Base-by-base conservation (phyloP, 2,329 filamentous ascomycete species). In the Diaporthe sp. region DNA sequence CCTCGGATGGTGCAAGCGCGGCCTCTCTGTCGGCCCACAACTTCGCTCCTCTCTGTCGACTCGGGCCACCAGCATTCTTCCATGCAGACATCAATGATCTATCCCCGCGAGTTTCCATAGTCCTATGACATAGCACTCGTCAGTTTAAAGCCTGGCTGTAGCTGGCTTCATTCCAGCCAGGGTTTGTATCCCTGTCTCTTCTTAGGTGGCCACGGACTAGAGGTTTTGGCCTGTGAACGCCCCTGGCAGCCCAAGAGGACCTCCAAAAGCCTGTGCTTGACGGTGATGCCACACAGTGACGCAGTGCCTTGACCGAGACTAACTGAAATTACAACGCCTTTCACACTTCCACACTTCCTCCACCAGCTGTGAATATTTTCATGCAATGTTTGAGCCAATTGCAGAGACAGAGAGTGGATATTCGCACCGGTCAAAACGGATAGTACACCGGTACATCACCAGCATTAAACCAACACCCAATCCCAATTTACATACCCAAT, bases 1-100 rank as follows among this genome's bases (percentile, higher is more conserved):
- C 34, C n/a, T 31, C 34, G 65, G 47, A 42, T 25, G 34, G 20
- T 42, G 47, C 22, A 51, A 68, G 63, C 47, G 12, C 31, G 63
- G 31, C 63, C 17, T n/a, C 28, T n/a, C 44, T 25, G 28, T 39
- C 65, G 65, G 49, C n/a, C 65, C 65, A 70, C 65, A 31, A 55
- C 34, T 55, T 47, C 55, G 44, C 31, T 67, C 20, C 44, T 55
- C n/a, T 53, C 51, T 15, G 6, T 47, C 47, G 8, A 70, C 65
- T 25, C 22, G 17, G 47, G 12, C 47, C 47, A 25, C 22, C 34
- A 25, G 5, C 20, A 22, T 1, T 20, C 31, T 28, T 42, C 34
- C 47, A 22, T 37, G 15, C 17, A n/a, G n/a, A 28, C 12, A 8
- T 39, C 1, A 15, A 20, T n/a, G 8, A 12, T 25, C 10, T 39